phyloP scores from a whole-genome alignment of 345 rosid genomes.

The Citrus inodora region DNA sequence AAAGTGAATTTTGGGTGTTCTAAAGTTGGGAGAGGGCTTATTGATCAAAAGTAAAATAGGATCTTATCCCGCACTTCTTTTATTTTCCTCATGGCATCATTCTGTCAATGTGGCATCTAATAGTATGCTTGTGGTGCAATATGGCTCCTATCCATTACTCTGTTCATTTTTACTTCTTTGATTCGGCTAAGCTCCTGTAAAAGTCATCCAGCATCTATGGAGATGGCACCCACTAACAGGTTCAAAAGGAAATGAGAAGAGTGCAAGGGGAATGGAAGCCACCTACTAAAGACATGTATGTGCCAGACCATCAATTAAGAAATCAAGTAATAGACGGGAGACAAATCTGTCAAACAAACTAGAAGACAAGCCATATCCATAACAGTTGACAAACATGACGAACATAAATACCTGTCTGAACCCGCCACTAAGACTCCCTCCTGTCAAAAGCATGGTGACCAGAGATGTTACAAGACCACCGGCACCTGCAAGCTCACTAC shows the following conservation, averaged over 20 bases:
- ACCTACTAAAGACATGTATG: background rate
- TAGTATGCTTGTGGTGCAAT: background rate
- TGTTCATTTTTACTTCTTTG: background rate
- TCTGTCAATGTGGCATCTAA: background rate
- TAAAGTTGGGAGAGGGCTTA: background rate
- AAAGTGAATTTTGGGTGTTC: background rate
- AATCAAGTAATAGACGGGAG: background rate
- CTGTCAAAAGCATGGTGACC: conserved; percentile 55
- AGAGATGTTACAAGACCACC: conserved; percentile 59
- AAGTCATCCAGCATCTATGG: background rate
- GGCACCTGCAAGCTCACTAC: conserved; percentile 20
- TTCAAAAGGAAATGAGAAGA: background rate
- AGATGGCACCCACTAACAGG: background rate
- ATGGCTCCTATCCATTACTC: background rate
- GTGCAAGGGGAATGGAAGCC: background rate
- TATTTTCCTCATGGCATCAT: background rate
- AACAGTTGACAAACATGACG: background rate
- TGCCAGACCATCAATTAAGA: background rate
- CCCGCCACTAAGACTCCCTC: conserved; percentile 38
- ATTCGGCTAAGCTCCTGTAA: background rate
- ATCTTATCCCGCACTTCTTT: background rate
- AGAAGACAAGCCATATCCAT: background rate
- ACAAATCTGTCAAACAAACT: background rate
- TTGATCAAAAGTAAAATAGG: background rate
- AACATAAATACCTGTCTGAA: conserved; percentile 39